phyloP scores from a whole-genome alignment of 495 filamentous ascomycete genomes.

The Daldinia concentrica region DNA sequence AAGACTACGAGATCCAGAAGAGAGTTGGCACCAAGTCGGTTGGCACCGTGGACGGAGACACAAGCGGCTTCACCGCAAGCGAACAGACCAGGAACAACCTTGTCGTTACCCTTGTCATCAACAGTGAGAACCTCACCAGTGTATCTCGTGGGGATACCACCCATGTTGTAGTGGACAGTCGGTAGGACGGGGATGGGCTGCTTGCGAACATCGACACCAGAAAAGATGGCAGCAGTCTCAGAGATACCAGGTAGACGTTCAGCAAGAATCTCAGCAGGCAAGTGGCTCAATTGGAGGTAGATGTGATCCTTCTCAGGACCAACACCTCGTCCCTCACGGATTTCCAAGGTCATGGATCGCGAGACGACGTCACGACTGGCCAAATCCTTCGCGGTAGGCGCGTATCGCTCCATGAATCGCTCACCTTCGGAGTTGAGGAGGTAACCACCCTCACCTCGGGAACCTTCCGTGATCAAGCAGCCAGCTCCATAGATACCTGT shows the following conservation, averaged over 20 bases:
- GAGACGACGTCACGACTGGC: constrained; percentile 93
- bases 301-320: constrained; percentile 97
- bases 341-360: constrained; percentile 96
- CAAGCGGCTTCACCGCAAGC: constrained; percentile 97
- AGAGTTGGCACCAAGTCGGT: constrained; percentile 97
- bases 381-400: constrained; percentile 96
- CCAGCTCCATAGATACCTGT: constrained; percentile 99
- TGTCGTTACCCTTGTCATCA: constrained; percentile 83
- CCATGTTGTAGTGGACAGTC: constrained; percentile 99
- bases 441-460: constrained; percentile 98
- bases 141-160: constrained; percentile 96
- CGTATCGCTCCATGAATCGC: constrained; percentile 99
- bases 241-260: constrained; percentile 98
- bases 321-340: constrained; percentile 94
- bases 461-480: constrained; percentile 97
- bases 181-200: constrained; percentile 96
- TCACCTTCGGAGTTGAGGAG: constrained; percentile 96
- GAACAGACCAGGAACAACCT: constrained; percentile 94
- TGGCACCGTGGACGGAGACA: constrained; percentile 97
- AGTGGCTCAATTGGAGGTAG: constrained; percentile 94
- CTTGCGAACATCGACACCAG: constrained; percentile 95
- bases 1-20: constrained; percentile 97
- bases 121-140: constrained; percentile 93
- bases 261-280: constrained; percentile 88
- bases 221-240: constrained; percentile 95